Evolutionary conservation across 257 asterid genomes (phyloP).

Genomic region (Nicotiana tabacum): DNA sequence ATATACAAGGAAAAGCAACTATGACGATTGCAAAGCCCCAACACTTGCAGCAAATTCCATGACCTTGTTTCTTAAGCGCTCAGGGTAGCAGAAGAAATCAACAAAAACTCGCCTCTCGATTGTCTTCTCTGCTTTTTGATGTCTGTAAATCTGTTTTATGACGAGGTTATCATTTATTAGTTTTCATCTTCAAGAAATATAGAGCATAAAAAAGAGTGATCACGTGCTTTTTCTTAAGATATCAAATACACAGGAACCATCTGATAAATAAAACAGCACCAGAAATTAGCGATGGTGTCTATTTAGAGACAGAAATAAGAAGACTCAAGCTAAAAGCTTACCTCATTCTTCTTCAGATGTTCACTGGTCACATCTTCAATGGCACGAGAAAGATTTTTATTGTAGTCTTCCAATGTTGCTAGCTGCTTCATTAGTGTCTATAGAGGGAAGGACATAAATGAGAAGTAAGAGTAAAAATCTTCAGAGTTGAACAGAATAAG

Average conservation of each 20-base stretch:
- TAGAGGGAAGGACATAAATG: background rate
- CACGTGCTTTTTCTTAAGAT: background rate
- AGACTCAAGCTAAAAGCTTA: conserved; percentile 15
- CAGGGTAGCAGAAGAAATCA: conserved; percentile 95
- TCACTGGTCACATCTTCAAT: conserved; percentile 88
- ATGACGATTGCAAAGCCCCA: conserved; percentile 77
- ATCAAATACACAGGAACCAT: background rate
- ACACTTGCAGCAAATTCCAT: conserved; percentile 88
- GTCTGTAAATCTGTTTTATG: conserved; percentile 72
- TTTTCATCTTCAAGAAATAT: background rate
- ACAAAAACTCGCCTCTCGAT: conserved; percentile 86
- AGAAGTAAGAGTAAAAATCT: background rate
- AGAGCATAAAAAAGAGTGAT: background rate
- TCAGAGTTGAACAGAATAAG: background rate
- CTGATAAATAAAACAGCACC: background rate
- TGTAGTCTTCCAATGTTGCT: conserved; percentile 93
- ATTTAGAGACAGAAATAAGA: background rate
- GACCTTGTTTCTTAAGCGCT: conserved; percentile 80
- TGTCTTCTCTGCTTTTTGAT: conserved; percentile 83
- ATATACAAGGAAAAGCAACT: conserved; percentile 2
- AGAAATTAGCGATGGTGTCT: background rate
- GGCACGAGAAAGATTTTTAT: conserved; percentile 80
- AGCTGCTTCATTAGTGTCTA: conserved; percentile 91
- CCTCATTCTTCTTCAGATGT: conserved; percentile 95
- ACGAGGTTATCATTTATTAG: background rate